A percentile compares a stretch with the other conserved stretches of the same genome.
Evolutionary conservation across 2,329 filamentous ascomycete genomes (phyloP).

Genomic region (Chrysosporium keratinophilum): DNA sequence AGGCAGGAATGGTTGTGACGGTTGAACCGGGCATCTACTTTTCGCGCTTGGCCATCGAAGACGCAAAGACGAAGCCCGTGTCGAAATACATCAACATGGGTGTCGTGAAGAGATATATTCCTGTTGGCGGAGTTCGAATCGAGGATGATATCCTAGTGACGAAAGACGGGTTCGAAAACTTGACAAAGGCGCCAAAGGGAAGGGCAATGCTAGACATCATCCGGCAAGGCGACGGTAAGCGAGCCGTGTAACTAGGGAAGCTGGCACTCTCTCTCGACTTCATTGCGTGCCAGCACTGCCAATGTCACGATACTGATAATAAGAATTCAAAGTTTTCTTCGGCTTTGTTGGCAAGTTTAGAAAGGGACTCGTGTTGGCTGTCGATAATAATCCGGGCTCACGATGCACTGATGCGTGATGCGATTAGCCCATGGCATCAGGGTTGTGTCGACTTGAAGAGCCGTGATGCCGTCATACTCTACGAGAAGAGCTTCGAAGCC

Average conservation of each 20-base stretch:
- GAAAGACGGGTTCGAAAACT: slow-evolving; percentile 56
- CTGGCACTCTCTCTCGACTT: too few species aligned
- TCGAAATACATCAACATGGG: slow-evolving; percentile 33
- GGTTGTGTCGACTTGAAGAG: too few species aligned
- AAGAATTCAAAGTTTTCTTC: background rate
- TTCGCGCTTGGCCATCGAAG: slow-evolving; percentile 29
- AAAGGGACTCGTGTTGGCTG: background rate
- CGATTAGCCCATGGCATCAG: too few species aligned
- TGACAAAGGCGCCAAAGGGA: slow-evolving; percentile 63
- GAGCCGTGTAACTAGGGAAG: too few species aligned
- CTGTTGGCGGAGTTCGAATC: slow-evolving; percentile 37
- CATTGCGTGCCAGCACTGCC: too few species aligned
- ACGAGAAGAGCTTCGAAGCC: too few species aligned
- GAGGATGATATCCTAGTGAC: slow-evolving; percentile 60
- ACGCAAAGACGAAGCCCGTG: slow-evolving; percentile 25
- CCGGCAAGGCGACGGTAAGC: slow-evolving; percentile 15
- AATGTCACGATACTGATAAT: background rate
- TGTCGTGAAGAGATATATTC: slow-evolving; percentile 31
- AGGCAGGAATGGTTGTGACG: slow-evolving; percentile 48
- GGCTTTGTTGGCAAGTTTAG: background rate
- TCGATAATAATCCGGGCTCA: too few species aligned
- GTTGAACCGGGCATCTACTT: slow-evolving; percentile 46
- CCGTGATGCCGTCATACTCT: too few species aligned
- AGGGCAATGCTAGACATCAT: slow-evolving; percentile 40
- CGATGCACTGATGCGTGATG: too few species aligned